Conservation (phyloP, 2,329 filamentous ascomycete species). For the Botrytis tulipae region DNA sequence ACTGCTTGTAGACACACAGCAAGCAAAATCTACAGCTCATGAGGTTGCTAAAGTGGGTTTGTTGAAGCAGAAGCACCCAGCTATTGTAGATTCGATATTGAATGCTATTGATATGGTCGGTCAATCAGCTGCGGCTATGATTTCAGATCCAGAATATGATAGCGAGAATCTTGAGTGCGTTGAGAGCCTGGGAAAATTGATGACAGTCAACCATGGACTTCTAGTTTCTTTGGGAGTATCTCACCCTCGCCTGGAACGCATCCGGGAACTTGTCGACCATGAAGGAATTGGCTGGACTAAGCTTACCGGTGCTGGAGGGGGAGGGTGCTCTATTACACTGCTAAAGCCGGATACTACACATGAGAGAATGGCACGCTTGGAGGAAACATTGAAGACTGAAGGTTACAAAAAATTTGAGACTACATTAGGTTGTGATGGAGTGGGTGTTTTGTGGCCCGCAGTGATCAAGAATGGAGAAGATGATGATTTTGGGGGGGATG, state of each 20-base stretch:
- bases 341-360: slow-evolving; percentile 64
- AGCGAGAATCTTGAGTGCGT: slow-evolving; percentile 61
- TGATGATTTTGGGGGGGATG: slow-evolving; percentile 77
- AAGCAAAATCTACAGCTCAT: slow-evolving; percentile 77
- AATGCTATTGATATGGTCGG: slow-evolving; percentile 79
- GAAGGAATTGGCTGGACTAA: slow-evolving; percentile 95
- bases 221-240: slow-evolving; percentile 90
- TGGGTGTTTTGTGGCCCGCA: slow-evolving; percentile 91
- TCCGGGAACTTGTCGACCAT: slow-evolving; percentile 87
- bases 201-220: slow-evolving; percentile 91
- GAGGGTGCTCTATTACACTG: slow-evolving; percentile 91
- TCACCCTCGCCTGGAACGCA: slow-evolving; percentile 86
- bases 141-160: slow-evolving; percentile 65
- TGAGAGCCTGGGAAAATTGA: slow-evolving; percentile 78
- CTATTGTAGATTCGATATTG: slow-evolving; percentile 76
- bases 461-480: slow-evolving; percentile 82
- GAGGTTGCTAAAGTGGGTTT: slow-evolving; percentile 84
- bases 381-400: slow-evolving; percentile 63
- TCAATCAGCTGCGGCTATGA: slow-evolving; percentile 52
- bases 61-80: slow-evolving; percentile 69
- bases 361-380: slow-evolving; percentile 60
- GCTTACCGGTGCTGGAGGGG: slow-evolving; percentile 90
- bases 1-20: slow-evolving; percentile 83
- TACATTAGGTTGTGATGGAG: slow-evolving; percentile 87
- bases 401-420: slow-evolving; percentile 85